These are phyloP conservation scores for Phtheirospermum japonicum DNA, from an alignment of 257 asterid species.

Conservation along the genomic window DNA sequence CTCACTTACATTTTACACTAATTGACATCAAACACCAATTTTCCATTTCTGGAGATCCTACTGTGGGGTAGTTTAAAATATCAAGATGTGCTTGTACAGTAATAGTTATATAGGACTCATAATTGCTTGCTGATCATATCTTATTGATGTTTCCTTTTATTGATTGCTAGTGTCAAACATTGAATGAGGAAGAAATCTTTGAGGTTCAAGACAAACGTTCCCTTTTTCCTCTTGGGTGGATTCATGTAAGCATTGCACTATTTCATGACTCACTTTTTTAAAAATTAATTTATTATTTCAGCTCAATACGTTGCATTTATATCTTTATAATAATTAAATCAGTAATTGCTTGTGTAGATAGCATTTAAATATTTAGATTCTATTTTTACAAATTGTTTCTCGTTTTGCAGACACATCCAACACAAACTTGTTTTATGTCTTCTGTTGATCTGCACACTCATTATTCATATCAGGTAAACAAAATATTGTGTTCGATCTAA, in stretches of 20 bases:
- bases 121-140: conserved; percentile 7
- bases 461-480: conserved; percentile 90
- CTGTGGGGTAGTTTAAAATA: conserved; percentile 10
- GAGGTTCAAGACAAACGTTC: conserved; percentile 80
- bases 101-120: not conserved
- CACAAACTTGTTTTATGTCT: conserved; percentile 98
- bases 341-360: conserved; percentile 13
- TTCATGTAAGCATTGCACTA: conserved; percentile 70
- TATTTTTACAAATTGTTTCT: conserved; percentile 21
- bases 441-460: conserved; percentile 98
- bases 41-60: conserved; percentile 9
- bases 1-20: conserved; percentile 2
- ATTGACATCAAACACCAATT: conserved; percentile 4
- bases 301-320: conserved; percentile 15
- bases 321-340: conserved; percentile 13
- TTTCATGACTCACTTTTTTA: conserved; percentile 23
- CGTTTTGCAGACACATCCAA: conserved; percentile 94
- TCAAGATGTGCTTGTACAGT: conserved; percentile 12
- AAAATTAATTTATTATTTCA: not conserved
- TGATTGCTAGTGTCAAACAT: conserved; percentile 74
- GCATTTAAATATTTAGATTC: conserved; percentile 15
- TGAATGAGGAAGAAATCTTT: conserved; percentile 90
- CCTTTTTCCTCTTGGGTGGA: conserved; percentile 96
- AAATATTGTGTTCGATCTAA: conserved; percentile 11
- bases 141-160: conserved; percentile 24